Base-by-base conservation (phyloP, 2,329 filamentous ascomycete genomes). In the Diplodia mutila region DNA sequence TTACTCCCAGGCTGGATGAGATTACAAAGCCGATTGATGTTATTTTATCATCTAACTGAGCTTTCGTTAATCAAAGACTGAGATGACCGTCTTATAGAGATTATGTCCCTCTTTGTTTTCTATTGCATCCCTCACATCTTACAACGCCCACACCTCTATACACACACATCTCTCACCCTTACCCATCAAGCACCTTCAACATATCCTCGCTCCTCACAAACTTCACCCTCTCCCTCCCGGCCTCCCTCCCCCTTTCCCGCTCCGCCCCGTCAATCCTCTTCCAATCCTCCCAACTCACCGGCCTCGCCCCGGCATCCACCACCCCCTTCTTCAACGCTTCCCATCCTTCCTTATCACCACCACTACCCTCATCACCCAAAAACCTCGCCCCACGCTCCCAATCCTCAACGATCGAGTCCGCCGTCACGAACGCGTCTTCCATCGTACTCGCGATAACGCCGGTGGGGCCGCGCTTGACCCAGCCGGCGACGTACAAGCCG, bases 361-460 rank as follows among this genome's bases (percentile, higher is more conserved):
- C 69, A n/a, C n/a, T n/a, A n/a, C n/a, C n/a, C n/a, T n/a, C n/a
- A n/a, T n/a, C n/a, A n/a, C n/a, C n/a, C 53, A 88, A 72, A 66
- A 89, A 86, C 0, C 77, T 79, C 11, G 77, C 78, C 5, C 77
- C 73, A 0, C 76, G 75, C 61, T 81, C 75, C 90, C 93, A 94
- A 75, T 99, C 95, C n/a, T 86, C 81, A 0, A 87, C 87, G 70
- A 99, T 91, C 2, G 90, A 88, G 75, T 97, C 94, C 1, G 89
- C 95, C 0, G 93, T 97, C 9, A 87, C 86, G 74, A 98, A 99
- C 0, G 95, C 94, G 77, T 99, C 95, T 69, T 91, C 88, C 93
- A 99, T 97, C 0, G 95, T 99, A 34, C 90, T 93, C 1, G 94
- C 94, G 77, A 99, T 99, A 3, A 98, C 94, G 2, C 95, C 95